Evolutionary conservation across 169 alveolate species (phyloP).

Genomic region (Plasmodium adleri): DNA sequence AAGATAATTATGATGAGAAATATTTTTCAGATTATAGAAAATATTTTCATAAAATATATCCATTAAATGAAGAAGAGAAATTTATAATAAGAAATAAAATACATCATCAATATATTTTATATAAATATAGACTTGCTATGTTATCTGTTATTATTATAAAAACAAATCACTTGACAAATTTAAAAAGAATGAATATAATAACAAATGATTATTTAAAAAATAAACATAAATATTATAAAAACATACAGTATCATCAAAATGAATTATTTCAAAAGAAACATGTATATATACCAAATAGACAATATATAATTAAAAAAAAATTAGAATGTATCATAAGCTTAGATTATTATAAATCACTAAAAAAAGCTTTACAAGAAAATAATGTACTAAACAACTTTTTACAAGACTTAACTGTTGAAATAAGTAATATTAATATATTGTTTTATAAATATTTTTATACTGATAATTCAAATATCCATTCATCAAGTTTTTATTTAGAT

Average conservation of each 20-base stretch:
- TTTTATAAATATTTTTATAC: slow-evolving; percentile 47
- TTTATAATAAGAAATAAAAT: slow-evolving; percentile 35
- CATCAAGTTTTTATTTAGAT: slow-evolving; percentile 43
- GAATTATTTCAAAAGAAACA: slow-evolving; percentile 25
- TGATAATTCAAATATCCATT: slow-evolving; percentile 57
- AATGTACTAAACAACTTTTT: slow-evolving; percentile 32
- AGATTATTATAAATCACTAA: slow-evolving; percentile 44
- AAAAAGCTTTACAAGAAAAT: slow-evolving; percentile 27
- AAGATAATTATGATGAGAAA: not conserved
- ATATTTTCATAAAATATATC: slow-evolving; percentile 49
- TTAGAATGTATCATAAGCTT: slow-evolving; percentile 50
- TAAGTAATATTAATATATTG: slow-evolving; percentile 25
- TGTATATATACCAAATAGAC: slow-evolving; percentile 49
- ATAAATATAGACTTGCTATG: slow-evolving; percentile 49
- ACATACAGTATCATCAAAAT: slow-evolving; percentile 51
- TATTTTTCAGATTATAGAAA: slow-evolving; percentile 43
- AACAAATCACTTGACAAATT: slow-evolving; percentile 39
- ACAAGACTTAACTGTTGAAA: slow-evolving; percentile 25
- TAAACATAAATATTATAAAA: slow-evolving; percentile 25
- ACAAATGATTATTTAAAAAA: slow-evolving; percentile 18
- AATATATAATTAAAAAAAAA: slow-evolving; percentile 43
- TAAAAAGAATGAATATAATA: slow-evolving; percentile 26
- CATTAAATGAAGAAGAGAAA: slow-evolving; percentile 57
- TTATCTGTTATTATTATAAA: slow-evolving; percentile 55
- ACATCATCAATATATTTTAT: slow-evolving; percentile 15